Percentiles rank a stretch among this genome's conserved stretches.
phyloP scores from a whole-genome alignment of 2,329 filamentous ascomycete species.

The Neurospora sp. region DNA sequence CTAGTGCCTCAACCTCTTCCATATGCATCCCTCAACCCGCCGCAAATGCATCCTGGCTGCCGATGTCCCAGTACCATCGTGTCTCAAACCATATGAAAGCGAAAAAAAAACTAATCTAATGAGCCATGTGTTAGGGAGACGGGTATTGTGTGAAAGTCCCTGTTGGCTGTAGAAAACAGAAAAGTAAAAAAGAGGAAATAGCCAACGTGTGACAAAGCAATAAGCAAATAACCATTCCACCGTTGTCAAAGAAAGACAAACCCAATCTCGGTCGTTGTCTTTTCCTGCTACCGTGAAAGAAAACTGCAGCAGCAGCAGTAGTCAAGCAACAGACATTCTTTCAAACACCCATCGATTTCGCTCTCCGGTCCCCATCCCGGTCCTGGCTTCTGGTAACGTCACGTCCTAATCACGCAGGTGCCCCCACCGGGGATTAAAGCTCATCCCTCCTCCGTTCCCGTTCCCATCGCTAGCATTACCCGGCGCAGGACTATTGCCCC shows the following conservation, averaged over 20 bases:
- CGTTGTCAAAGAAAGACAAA: background rate
- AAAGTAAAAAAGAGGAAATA: background rate
- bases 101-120: background rate
- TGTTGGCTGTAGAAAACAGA: background rate
- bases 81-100: background rate
- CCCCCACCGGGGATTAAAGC: slow-evolving; percentile 29
- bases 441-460: background rate
- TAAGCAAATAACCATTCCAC: background rate
- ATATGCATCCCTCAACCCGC: background rate
- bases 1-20: background rate
- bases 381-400: slow-evolving; percentile 2
- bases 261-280: background rate
- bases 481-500: slow-evolving; percentile 40
- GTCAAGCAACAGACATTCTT: background rate
- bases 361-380: slow-evolving; percentile 1
- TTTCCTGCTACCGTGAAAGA: background rate
- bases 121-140: background rate
- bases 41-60: background rate
- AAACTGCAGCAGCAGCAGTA: background rate
- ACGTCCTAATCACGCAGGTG: slow-evolving; percentile 32
- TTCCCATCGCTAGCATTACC: slow-evolving; percentile 6
- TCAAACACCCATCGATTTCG: background rate
- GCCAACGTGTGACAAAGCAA: background rate
- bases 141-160: background rate
- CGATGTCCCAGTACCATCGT: background rate